phyloP scores from a whole-genome alignment of 768 basidiomycete genomes.

The Termitomyces sp. region DNA sequence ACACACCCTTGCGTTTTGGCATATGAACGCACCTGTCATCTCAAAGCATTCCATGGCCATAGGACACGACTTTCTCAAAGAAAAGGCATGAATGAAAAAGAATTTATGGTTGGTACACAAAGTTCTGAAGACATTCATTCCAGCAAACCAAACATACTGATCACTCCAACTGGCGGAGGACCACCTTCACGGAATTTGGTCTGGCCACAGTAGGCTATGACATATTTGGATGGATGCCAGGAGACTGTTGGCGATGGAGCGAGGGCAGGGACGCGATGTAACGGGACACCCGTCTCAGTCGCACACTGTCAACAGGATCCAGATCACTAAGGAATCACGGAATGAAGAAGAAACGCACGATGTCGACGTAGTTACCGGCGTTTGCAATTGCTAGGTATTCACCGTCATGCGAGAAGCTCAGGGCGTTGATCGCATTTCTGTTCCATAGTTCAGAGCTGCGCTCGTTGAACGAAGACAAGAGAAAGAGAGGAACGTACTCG shows the following conservation, averaged over 20 bases:
- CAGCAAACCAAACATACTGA: constrained; percentile 67
- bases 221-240: constrained; percentile 81
- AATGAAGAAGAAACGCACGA: constrained; percentile 45
- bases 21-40: no score
- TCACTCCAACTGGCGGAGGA: constrained; percentile 60
- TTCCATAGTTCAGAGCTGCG: not conserved
- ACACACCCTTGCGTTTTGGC: no score
- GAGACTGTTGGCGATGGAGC: constrained; percentile 72
- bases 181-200: constrained; percentile 62
- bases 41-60: not conserved
- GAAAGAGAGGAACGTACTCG: constrained; percentile 66
- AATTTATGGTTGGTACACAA: not conserved
- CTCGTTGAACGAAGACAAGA: not conserved
- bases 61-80: not conserved
- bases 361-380: constrained; percentile 70
- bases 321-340: not conserved
- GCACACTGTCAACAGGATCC: constrained; percentile 49
- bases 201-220: constrained; percentile 81
- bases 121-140: constrained; percentile 21
- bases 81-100: not conserved
- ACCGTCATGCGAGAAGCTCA: constrained; percentile 82
- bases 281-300: constrained; percentile 67
- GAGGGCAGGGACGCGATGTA: constrained; percentile 74
- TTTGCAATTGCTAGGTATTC: constrained; percentile 80
- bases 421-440: constrained; percentile 66